phyloP scores from a whole-genome alignment of 2,329 filamentous ascomycete genomes.

The Pyrenophora seminiperda region DNA sequence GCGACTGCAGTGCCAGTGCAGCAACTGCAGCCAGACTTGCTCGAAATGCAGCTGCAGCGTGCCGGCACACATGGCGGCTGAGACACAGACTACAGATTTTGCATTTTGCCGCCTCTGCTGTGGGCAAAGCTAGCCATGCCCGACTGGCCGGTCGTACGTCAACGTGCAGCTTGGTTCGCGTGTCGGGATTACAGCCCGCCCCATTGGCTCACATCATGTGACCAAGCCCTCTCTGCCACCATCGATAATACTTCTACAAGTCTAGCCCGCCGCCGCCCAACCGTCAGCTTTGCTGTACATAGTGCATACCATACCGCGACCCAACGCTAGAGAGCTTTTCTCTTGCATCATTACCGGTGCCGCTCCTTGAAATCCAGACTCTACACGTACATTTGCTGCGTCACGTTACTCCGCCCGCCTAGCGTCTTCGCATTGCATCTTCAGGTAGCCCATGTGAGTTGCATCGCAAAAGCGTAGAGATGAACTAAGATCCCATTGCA shows the following conservation, averaged over 20 bases:
- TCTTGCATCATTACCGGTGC: neutral
- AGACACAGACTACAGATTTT: conserved; percentile 21
- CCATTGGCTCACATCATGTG: conserved; percentile 29
- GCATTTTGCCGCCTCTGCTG: conserved; percentile 20
- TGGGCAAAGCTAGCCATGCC: conserved; percentile 21
- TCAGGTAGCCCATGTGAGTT: too few species aligned
- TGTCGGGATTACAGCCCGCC: conserved; percentile 8
- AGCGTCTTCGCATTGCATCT: too few species aligned
- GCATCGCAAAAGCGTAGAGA: too few species aligned
- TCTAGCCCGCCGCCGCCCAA: conserved; percentile 6
- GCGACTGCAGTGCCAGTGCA: too few species aligned
- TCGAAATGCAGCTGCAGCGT: conserved; percentile 13
- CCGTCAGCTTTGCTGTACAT: neutral
- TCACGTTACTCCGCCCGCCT: too few species aligned
- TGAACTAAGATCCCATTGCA: neutral
- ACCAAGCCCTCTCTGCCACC: conserved; percentile 2
- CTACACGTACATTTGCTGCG: too few species aligned
- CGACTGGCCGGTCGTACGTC: conserved; percentile 31
- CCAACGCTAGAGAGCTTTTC: neutral
- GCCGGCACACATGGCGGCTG: conserved; percentile 22
- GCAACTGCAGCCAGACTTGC: neutral
- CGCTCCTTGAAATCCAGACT: neutral
- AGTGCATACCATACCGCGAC: too few species aligned
- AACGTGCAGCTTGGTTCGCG: conserved; percentile 29
- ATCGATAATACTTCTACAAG: conserved; percentile 1